Conservation (phyloP, 1,284 basidiomycete species). For the Entoloma clypeatum region DNA sequence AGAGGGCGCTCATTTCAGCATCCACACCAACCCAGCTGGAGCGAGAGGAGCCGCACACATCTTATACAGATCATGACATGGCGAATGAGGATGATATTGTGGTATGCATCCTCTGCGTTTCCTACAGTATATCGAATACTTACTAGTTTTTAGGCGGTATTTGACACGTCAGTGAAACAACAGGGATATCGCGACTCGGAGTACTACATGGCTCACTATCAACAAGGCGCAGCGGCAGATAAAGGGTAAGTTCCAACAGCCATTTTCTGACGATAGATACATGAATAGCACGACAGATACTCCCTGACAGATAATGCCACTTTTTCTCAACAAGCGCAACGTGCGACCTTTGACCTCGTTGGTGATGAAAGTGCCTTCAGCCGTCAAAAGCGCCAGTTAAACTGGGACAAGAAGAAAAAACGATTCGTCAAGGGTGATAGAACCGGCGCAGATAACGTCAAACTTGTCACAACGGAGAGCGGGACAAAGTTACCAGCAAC, state of each 20-base stretch:
- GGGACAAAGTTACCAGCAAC: constrained; percentile 90
- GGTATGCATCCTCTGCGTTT: constrained; percentile 38
- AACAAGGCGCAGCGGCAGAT: constrained; percentile 82
- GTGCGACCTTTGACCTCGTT: constrained; percentile 80
- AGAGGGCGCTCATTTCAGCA: constrained; percentile 39
- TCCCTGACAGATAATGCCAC: constrained; percentile 81
- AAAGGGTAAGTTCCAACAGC: constrained; percentile 63
- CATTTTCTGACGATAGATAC: constrained; percentile 4
- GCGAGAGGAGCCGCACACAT: constrained; percentile 31
- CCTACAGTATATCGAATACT: constrained; percentile 10
- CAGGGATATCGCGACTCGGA: constrained; percentile 72
- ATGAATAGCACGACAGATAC: constrained; percentile 50
- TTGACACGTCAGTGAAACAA: constrained; percentile 55
- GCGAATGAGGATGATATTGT: constrained; percentile 75
- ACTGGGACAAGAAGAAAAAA: constrained; percentile 97
- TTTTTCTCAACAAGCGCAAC: constrained; percentile 82
- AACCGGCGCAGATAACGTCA: constrained; percentile 88
- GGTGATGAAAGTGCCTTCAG: constrained; percentile 73
- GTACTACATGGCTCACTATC: constrained; percentile 91
- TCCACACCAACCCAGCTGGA: constrained; percentile 39
- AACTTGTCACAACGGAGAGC: constrained; percentile 91
- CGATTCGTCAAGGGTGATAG: constrained; percentile 88
- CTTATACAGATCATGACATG: constrained; percentile 48
- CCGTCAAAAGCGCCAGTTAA: constrained; percentile 65
- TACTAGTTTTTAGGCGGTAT: constrained; percentile 71